These are phyloP conservation scores for Pelargonium fulgidum DNA, from an alignment of 441 rosid species.

Conservation along the genomic window DNA sequence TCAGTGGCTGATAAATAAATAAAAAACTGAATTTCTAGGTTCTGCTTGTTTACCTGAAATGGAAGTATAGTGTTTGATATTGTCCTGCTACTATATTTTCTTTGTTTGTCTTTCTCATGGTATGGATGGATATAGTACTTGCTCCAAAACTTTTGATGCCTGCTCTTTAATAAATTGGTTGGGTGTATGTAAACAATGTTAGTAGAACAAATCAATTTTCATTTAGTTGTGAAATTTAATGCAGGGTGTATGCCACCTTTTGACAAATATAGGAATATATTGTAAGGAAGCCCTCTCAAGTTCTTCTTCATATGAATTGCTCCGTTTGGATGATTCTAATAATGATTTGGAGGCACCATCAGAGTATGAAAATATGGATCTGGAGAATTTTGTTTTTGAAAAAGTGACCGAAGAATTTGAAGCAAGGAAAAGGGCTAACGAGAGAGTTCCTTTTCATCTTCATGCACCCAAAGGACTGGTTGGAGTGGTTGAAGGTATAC, in stretches of 20 bases:
- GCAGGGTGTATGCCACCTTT: conserved; percentile 88
- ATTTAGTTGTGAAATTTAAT: conserved; percentile 21
- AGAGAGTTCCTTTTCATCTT: conserved; percentile 70
- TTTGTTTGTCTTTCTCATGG: background rate
- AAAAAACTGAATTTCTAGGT: no score
- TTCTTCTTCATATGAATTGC: conserved; percentile 37
- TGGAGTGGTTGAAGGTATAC: conserved; percentile 70
- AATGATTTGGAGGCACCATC: conserved; percentile 44
- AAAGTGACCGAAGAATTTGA: conserved; percentile 68
- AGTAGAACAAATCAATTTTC: background rate
- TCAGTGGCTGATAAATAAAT: no score
- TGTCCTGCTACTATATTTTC: background rate
- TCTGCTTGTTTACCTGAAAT: no score
- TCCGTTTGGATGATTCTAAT: conserved; percentile 44
- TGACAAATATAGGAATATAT: conserved; percentile 62
- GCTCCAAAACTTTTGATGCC: background rate
- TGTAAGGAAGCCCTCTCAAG: conserved; percentile 60
- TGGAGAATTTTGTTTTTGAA: conserved; percentile 63
- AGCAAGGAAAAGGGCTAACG: conserved; percentile 53
- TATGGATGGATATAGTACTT: background rate
- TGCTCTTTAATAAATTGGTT: conserved; percentile 8
- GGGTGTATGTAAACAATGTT: conserved; percentile 4
- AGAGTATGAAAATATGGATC: conserved; percentile 80
- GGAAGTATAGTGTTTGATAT: no score
- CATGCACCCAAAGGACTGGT: conserved; percentile 56